These are phyloP conservation scores for Polytrichum formosum DNA, from an alignment of 225 moss, liverwort and hornwort species.

Conservation along the genomic window DNA sequence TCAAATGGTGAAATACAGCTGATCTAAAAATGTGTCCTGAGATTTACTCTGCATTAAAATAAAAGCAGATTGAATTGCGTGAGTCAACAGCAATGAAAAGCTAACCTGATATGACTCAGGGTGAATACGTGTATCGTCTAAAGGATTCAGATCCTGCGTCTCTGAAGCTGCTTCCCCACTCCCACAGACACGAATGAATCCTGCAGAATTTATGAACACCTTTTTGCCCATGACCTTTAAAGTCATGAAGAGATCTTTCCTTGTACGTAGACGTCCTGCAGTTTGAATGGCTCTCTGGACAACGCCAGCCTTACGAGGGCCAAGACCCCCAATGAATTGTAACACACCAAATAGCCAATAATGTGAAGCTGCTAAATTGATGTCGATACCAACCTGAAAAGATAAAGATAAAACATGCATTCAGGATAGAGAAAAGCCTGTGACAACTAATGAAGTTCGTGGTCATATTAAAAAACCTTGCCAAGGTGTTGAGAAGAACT, in stretches of 20 bases:
- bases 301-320: conserved; percentile 91
- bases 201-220: conserved; percentile 90
- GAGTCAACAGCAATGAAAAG: background rate
- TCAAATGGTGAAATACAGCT: no score
- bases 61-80: background rate
- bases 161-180: conserved; percentile 95
- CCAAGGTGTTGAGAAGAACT: no score
- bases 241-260: conserved; percentile 77
- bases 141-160: conserved; percentile 86
- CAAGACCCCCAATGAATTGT: conserved; percentile 89
- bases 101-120: conserved; percentile 85
- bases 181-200: conserved; percentile 93
- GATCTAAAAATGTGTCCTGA: no score
- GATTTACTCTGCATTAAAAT: no score
- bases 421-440: no score
- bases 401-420: no score
- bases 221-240: conserved; percentile 82
- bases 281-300: conserved; percentile 92
- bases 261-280: conserved; percentile 81
- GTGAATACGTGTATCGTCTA: conserved; percentile 99
- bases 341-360: conserved; percentile 91
- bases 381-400: conserved; percentile 85
- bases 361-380: conserved; percentile 95
- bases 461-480: no score
- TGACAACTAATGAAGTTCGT: no score